Base-by-base conservation (phyloP, 2,329 filamentous ascomycete genomes). In the Verticillium tricorpus region DNA sequence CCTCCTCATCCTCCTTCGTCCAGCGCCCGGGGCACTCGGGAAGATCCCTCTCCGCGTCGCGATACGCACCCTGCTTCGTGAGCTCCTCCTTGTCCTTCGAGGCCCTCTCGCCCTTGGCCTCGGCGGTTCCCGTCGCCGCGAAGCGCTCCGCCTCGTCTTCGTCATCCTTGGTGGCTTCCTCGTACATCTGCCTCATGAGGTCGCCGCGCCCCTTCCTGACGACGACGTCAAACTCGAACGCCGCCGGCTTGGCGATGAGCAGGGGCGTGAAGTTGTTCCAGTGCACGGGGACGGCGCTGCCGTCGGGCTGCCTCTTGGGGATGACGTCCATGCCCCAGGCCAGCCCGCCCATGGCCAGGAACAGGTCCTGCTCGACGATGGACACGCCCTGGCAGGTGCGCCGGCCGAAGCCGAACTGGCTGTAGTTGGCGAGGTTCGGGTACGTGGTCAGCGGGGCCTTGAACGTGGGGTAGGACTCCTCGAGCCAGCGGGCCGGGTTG, bases 401-500 rank as follows among this genome's bases (percentile, higher is more conserved):
- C 3, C 82, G 76, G 0, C 84, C 83, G 67, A 82, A 85, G 1
- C 83, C 84, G 65, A 86, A 85, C 55, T 78, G 74, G 57, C 72
- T 74, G 68, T 74, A 77, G 54, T 80, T 79, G 22, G 71, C 67
- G 1, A 78, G 73, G 45, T 77, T 77, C 63, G 76, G 76, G 65
- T 76, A 67, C 5, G 67, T 56, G 0, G 75, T 76, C 55, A 79
- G 65, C 0, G 77, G 77, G 60, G 77, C 77, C 57, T 70, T 72
- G 66, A 74, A 78, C 1, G 76, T 78, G 5, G 77, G 76, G 59
- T 74, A 78, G 11, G 45, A 52, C 11, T 52, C 45, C 1, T 52
- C 45, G 31, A 84, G 80, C 81, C 81, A 84, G 31, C 82, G 74
- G 3, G 84, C 80, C 0, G 81, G 81, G 45, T 84, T 74, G 37